phyloP scores from a whole-genome alignment of 768 basidiomycete species.

The Dictyophora rubrovolvata region DNA sequence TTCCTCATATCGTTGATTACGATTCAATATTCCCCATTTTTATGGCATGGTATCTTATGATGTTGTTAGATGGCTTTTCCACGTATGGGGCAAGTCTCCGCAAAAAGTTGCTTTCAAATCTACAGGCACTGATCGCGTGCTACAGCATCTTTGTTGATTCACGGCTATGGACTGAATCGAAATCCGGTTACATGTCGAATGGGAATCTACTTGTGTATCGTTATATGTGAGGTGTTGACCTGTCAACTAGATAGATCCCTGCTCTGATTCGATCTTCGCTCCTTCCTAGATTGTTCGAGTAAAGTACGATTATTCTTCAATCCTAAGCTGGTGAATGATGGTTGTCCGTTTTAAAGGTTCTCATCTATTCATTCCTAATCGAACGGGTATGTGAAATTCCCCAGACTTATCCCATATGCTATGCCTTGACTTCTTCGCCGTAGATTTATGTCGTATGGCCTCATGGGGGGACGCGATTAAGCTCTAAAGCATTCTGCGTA shows the following conservation, averaged over 20 bases:
- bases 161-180: background rate
- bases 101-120: background rate
- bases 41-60: background rate
- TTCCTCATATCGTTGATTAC: background rate
- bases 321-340: too few species aligned
- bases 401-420: background rate
- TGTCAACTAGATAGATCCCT: background rate
- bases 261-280: background rate
- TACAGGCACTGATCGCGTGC: background rate
- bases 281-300: conserved; percentile 2
- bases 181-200: conserved; percentile 5
- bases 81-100: conserved; percentile 3
- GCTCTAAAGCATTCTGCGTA: conserved; percentile 7
- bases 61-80: conserved; percentile 8
- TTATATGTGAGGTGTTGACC: conserved; percentile 6
- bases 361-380: conserved; percentile 8
- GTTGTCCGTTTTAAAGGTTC: background rate
- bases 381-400: background rate
- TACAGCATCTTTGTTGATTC: conserved; percentile 5
- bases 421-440: background rate
- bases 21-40: background rate
- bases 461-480: conserved; percentile 4
- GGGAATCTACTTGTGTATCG: conserved; percentile 8
- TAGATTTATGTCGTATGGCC: conserved; percentile 10
- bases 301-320: background rate